Base-by-base conservation (phyloP, 2,329 filamentous ascomycete species). In the Ophiostoma fasciatum region DNA sequence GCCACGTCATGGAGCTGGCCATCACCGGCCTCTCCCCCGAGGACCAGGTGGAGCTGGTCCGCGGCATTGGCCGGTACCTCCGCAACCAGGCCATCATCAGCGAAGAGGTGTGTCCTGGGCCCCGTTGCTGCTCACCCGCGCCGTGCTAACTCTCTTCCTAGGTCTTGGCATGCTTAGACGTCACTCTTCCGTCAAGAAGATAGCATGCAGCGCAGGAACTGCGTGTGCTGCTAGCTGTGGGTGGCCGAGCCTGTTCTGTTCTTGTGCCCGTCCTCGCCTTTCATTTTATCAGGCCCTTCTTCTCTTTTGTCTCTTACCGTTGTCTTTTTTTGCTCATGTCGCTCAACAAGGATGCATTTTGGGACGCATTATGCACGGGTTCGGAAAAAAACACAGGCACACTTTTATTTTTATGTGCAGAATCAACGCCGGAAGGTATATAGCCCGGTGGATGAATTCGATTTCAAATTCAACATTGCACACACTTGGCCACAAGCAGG, bases 1-100 rank as follows among this genome's bases (percentile, higher is more conserved):
- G 88, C 15, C 75, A 74, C 37, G 81, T 98, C 25, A 81, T 98
- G 47, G 88, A 98, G 63, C 74, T 76, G 11, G 88, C 83, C 34
- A 93, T 98, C 47, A 92, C 78, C 6, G 87, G 87, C n/a, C 61
- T 98, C 48, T 78, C 75, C 1, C 62, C 77, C 1, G 85, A 94
- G 28, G 84, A 98, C 59, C 88, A 98, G 59, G 66, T 94, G 42
- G 88, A 94, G 58, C 63, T 83, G 35, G 66, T 85, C 19, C 72
- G 68, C 52, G 64, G 65, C 7, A 73, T 81, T 52, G 63, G 65
- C 38, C 68, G 69, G 45, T 78, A 79, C 49, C 60, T 80, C 28
- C 64, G 64, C 42, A 79, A 79, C 50, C 75, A 80, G 54, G 73
- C 70, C n/a, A 53, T 60, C 4, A 52, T 61, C 38, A 48, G 53